A percentile compares a stretch with the other conserved stretches of the same genome.
phyloP scores from a whole-genome alignment of 306 rosid genomes.

The Begonia loranthoides region DNA sequence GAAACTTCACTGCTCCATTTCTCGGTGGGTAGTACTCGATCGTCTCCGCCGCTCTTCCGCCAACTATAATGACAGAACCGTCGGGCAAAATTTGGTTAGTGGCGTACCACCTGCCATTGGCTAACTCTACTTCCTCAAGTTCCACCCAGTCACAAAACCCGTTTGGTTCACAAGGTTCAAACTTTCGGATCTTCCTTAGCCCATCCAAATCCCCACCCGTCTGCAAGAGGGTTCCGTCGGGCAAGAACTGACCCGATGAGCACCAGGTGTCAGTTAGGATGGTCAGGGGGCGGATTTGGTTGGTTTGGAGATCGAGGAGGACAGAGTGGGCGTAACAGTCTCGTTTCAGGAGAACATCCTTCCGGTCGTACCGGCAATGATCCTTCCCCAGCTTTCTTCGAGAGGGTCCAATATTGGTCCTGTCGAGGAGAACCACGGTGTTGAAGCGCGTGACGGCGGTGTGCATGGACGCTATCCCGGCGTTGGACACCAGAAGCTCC shows the following conservation, averaged over 20 bases:
- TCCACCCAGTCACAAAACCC: slow-evolving; percentile 62
- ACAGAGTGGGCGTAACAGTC: slow-evolving; percentile 89
- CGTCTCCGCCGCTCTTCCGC: slow-evolving; percentile 57
- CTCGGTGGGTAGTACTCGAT: slow-evolving; percentile 62
- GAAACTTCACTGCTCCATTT: slow-evolving; percentile 44
- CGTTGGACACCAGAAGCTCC: slow-evolving; percentile 50
- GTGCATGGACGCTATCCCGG: slow-evolving; percentile 91
- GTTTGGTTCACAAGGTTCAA: slow-evolving; percentile 38
- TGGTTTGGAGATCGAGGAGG: slow-evolving; percentile 37
- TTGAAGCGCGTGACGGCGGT: slow-evolving; percentile 83
- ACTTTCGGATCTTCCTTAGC: slow-evolving; percentile 42
- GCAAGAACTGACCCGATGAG: slow-evolving; percentile 81
- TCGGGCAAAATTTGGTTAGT: slow-evolving; percentile 71
- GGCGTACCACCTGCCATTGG: slow-evolving; percentile 59
- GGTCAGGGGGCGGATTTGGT: slow-evolving; percentile 48
- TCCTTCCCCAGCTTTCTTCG: slow-evolving; percentile 36
- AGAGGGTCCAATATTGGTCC: slow-evolving; percentile 71
- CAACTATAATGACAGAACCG: slow-evolving; percentile 55
- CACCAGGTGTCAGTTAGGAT: slow-evolving; percentile 92
- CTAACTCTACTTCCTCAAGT: slow-evolving; percentile 37
- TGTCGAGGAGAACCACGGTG: slow-evolving; percentile 73
- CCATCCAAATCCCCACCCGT: slow-evolving; percentile 86
- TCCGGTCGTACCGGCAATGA: slow-evolving; percentile 41
- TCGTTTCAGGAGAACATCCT: slow-evolving; percentile 33
- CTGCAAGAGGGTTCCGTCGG: slow-evolving; percentile 62